phyloP scores from a whole-genome alignment of 2,329 filamentous ascomycete genomes.

The Cladosporium sp. region DNA sequence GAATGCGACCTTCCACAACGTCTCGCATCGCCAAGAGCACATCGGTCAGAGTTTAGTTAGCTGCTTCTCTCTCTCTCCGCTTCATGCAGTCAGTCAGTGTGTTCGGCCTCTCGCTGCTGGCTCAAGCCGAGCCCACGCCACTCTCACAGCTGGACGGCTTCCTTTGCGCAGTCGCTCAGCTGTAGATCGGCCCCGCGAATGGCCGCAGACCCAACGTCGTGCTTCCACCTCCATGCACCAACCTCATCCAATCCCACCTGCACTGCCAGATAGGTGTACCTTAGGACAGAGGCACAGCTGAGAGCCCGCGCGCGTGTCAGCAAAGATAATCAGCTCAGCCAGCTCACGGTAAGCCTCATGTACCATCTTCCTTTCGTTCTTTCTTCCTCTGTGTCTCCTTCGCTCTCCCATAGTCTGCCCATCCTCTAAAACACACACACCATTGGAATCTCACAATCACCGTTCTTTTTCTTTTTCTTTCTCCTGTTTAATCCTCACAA shows the following conservation, averaged over 20 bases:
- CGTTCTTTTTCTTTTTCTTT: not conserved
- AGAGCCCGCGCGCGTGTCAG: no score
- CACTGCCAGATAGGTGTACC: not conserved
- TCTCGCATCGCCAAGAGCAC: no score
- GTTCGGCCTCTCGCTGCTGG: conserved; percentile 10
- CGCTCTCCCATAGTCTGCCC: not conserved
- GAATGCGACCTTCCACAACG: no score
- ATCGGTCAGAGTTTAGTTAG: no score
- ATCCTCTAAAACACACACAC: no score
- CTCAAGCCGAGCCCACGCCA: not conserved
- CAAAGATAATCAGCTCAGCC: not conserved
- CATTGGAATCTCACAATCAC: not conserved
- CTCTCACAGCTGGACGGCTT: not conserved
- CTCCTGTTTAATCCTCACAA: not conserved
- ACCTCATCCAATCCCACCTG: not conserved
- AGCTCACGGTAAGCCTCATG: no score
- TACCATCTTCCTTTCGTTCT: not conserved
- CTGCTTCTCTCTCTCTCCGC: no score
- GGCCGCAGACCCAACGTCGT: not conserved
- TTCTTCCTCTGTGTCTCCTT: not conserved
- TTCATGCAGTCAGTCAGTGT: no score
- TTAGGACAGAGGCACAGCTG: no score
- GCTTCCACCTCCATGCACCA: not conserved
- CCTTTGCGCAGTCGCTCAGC: not conserved
- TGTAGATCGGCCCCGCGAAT: conserved; percentile 7